These are phyloP conservation scores for Thielaviopsis ethacetica DNA, from an alignment of 2,329 filamentous ascomycete genomes.

Conservation along the genomic window DNA sequence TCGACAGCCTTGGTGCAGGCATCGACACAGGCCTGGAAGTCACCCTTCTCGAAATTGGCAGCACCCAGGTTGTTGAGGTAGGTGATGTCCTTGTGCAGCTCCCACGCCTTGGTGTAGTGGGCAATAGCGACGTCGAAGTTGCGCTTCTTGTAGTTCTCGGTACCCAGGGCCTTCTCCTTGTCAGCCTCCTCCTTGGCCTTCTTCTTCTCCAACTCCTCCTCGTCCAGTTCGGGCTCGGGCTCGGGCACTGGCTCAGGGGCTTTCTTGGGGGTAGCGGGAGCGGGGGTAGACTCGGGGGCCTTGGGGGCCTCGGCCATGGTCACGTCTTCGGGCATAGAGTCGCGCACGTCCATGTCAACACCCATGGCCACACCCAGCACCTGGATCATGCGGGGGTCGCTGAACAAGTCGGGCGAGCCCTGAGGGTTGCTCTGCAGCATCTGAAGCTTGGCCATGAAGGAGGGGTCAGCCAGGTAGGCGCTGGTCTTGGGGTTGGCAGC, in stretches of 20 bases:
- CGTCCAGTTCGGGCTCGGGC: constrained; percentile 56
- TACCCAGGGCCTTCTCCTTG: constrained; percentile 85
- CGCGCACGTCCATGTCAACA: constrained; percentile 58
- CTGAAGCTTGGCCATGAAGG: constrained; percentile 84
- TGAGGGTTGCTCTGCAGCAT: constrained; percentile 66
- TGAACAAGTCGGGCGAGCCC: constrained; percentile 62
- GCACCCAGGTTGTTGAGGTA: constrained; percentile 95
- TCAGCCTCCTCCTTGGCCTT: constrained; percentile 88
- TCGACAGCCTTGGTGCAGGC: constrained; percentile 76
- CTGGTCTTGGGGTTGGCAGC: constrained; percentile 90
- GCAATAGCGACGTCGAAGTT: constrained; percentile 89
- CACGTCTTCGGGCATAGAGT: constrained; percentile 35
- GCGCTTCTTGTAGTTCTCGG: constrained; percentile 94
- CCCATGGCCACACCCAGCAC: constrained; percentile 89
- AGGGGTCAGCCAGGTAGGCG: constrained; percentile 57
- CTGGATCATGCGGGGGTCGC: constrained; percentile 81
- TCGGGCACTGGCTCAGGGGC: constrained; percentile 35
- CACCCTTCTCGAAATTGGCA: constrained; percentile 90
- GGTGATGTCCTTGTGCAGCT: constrained; percentile 85
- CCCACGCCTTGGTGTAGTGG: constrained; percentile 93
- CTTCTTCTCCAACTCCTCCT: constrained; percentile 68
- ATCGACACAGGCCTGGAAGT: constrained; percentile 76
- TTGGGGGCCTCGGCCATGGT: constrained; percentile 57
- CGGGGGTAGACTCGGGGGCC: constrained; percentile 20
- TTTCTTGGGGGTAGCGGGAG: constrained; percentile 18